Conservation (phyloP, 2,329 filamentous ascomycete species). For the Endocalyx cinctus region DNA sequence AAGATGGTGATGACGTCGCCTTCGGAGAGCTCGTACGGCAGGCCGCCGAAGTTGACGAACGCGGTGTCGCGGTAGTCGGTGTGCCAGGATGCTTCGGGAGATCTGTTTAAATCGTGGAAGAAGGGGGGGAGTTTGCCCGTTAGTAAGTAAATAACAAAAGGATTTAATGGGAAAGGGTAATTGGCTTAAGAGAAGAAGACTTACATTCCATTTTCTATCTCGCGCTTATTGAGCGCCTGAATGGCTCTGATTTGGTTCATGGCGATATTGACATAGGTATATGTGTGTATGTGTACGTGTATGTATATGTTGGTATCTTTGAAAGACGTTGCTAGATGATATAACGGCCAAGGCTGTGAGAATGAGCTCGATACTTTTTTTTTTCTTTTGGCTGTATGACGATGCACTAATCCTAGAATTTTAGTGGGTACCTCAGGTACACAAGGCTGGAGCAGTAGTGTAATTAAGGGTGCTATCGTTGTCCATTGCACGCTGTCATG, state of each 20-base stretch:
- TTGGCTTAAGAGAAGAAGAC: constrained; percentile 31
- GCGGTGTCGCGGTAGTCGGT: constrained; percentile 96
- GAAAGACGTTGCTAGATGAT: no score
- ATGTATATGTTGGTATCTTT: no score
- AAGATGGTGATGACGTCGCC: constrained; percentile 96
- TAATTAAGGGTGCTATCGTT: no score
- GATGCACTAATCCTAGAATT: no score
- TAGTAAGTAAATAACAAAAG: no score
- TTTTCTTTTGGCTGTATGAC: no score
- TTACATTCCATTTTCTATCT: constrained; percentile 83
- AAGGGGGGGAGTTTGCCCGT: background rate
- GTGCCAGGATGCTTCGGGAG: constrained; percentile 89
- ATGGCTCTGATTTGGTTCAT: constrained; percentile 97
- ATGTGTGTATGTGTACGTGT: background rate
- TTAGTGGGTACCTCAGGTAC: no score
- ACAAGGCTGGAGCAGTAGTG: no score
- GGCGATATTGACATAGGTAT: constrained; percentile 14
- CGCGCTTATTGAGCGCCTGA: constrained; percentile 86
- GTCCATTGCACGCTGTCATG: no score
- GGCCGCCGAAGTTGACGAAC: constrained; percentile 91
- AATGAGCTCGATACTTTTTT: no score
- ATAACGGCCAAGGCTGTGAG: no score
- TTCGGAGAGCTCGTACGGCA: constrained; percentile 89
- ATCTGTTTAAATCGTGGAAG: constrained; percentile 51
- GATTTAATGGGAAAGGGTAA: no score